Conservation (phyloP, 2,329 filamentous ascomycete genomes). For the Dothidotthia symphoricarpi region DNA sequence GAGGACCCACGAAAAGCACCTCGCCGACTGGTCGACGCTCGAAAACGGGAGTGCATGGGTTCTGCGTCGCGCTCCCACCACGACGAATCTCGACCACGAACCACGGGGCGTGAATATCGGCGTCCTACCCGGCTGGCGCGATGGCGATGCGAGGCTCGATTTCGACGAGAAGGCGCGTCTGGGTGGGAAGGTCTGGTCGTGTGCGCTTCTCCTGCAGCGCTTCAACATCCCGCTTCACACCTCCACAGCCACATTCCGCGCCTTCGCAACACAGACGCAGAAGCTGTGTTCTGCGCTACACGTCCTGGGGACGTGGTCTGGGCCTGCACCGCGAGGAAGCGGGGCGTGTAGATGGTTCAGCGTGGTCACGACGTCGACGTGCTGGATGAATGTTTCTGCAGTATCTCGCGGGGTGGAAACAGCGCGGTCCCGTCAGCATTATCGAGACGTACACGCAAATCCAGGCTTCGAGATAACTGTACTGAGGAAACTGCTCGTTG, state of each 20-base stretch:
- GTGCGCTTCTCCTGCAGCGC: constrained; percentile 2
- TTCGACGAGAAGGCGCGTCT: not conserved
- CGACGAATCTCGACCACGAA: not conserved
- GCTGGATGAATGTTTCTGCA: not conserved
- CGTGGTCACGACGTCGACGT: not conserved
- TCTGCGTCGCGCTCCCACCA: constrained; percentile 4
- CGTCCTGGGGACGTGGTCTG: too few relatives aligned
- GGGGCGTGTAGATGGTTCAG: not conserved
- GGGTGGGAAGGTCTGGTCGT: constrained; percentile 1
- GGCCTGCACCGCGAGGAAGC: too few relatives aligned
- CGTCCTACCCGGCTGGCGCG: not conserved
- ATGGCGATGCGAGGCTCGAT: not conserved
- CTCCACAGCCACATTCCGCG: not conserved
- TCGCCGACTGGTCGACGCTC: too few relatives aligned
- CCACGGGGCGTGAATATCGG: too few relatives aligned
- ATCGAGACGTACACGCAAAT: too few relatives aligned
- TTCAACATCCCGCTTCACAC: not conserved
- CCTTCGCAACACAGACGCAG: not conserved
- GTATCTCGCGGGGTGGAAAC: too few relatives aligned
- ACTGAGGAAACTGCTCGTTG: constrained; percentile 1
- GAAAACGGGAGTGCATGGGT: too few relatives aligned
- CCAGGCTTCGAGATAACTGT: too few relatives aligned
- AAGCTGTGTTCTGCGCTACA: not conserved
- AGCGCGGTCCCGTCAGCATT: too few relatives aligned
- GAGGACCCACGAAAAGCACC: too few relatives aligned